Percentiles rank a stretch among this genome's conserved stretches.
phyloP scores from a whole-genome alignment of 140 eudicot genomes.

The Anethum foeniculum region DNA sequence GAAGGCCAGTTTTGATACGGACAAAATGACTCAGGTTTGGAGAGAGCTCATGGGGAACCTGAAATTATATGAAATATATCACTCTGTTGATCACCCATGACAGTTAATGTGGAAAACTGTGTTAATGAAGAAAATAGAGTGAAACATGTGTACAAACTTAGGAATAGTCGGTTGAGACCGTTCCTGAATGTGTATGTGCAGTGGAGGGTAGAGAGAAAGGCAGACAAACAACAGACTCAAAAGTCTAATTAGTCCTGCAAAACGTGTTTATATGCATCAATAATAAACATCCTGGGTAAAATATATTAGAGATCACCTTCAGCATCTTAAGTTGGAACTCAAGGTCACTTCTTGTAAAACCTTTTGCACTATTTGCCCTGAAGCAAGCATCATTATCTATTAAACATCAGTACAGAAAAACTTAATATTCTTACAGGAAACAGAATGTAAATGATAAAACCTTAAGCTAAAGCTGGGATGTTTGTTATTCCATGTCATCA shows the following conservation, averaged over 20 bases:
- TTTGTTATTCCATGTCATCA: constrained; percentile 86
- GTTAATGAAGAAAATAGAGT: not conserved
- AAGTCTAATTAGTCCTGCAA: not conserved
- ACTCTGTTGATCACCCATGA: constrained; percentile 1
- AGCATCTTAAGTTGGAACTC: constrained; percentile 49
- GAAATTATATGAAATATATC: constrained; percentile 15
- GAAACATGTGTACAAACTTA: not conserved
- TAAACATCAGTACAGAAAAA: constrained; percentile 18
- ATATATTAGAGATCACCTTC: constrained; percentile 34
- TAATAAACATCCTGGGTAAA: constrained; percentile 1
- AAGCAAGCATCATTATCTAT: constrained; percentile 12
- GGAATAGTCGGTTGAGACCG: not conserved
- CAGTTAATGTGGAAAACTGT: not conserved
- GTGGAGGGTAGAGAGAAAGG: constrained; percentile 9
- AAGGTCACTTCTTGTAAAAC: constrained; percentile 76
- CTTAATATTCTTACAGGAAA: not conserved
- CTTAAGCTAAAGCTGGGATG: constrained; percentile 80
- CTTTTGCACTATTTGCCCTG: constrained; percentile 82
- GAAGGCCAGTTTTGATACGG: constrained; percentile 73
- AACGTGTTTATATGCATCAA: not conserved
- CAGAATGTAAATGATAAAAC: constrained; percentile 22
- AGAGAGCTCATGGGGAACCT: constrained; percentile 75
- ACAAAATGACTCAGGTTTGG: constrained; percentile 71
- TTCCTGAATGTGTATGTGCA: not conserved
- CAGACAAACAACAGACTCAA: not conserved